Percentiles rank a stretch among this genome's conserved stretches.
These are phyloP conservation scores for Xylaria sp. DNA, from an alignment of 2,329 filamentous ascomycete species.

Conservation along the genomic window DNA sequence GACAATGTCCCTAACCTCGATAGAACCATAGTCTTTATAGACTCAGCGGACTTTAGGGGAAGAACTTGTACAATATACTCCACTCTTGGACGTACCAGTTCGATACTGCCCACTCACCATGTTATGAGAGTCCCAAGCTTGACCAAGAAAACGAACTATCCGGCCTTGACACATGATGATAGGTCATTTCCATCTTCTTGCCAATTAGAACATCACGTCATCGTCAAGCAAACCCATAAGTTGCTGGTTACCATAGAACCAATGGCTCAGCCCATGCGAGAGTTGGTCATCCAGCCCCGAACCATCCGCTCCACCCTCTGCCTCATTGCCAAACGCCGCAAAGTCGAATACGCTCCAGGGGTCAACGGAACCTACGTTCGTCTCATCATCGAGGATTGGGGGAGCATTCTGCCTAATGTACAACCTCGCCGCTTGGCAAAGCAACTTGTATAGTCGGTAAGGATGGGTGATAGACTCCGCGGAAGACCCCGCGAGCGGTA, in stretches of 20 bases:
- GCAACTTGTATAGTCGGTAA: conserved; percentile 50
- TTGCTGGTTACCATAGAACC: conserved; percentile 47
- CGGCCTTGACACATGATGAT: neutral
- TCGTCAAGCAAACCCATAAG: conserved; percentile 44
- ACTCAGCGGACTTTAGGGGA: neutral
- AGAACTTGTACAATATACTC: neutral
- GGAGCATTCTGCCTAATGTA: conserved; percentile 40
- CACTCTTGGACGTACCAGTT: neutral
- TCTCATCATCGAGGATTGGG: neutral
- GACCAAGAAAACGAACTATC: neutral
- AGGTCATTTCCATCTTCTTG: neutral
- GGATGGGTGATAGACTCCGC: conserved; percentile 47
- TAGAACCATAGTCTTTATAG: conserved; percentile 1
- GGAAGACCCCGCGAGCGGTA: conserved; percentile 38
- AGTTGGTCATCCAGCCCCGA: neutral
- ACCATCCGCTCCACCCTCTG: neutral
- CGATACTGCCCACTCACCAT: too few relatives aligned
- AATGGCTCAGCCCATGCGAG: conserved; percentile 37
- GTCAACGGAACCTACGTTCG: conserved; percentile 2
- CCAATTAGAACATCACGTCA: conserved; percentile 36
- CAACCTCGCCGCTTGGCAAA: conserved; percentile 50
- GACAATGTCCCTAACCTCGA: neutral
- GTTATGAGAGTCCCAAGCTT: neutral
- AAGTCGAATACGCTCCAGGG: conserved; percentile 36
- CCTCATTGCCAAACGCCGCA: conserved; percentile 27